A percentile compares a stretch with the other conserved stretches of the same genome.
These are phyloP conservation scores for Aspergillus unguis DNA, from an alignment of 2,329 filamentous ascomycete genomes.

Conservation along the genomic window DNA sequence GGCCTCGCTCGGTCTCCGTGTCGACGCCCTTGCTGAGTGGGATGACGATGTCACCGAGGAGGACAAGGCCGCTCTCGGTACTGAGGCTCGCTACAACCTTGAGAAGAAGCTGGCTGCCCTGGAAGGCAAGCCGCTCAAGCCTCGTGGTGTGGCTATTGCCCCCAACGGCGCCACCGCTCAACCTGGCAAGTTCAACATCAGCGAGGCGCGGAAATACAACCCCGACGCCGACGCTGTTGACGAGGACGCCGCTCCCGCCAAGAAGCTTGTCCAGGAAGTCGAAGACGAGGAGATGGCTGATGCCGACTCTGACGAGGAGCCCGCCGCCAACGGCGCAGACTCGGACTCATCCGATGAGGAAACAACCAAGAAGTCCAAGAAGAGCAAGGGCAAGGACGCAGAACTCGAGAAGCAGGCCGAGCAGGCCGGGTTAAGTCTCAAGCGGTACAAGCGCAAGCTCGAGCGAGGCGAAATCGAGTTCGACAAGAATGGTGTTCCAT, in stretches of 20 bases:
- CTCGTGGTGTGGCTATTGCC: constrained; percentile 70
- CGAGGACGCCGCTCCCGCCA: constrained; percentile 58
- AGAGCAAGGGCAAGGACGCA: constrained; percentile 44
- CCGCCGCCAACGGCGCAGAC: constrained; percentile 18
- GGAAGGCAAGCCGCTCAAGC: constrained; percentile 84
- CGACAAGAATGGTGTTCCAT: constrained; percentile 61
- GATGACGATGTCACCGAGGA: constrained; percentile 79
- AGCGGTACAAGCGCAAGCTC: constrained; percentile 75
- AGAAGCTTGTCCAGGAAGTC: constrained; percentile 48
- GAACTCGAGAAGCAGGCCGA: constrained; percentile 60
- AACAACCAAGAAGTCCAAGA: constrained; percentile 39
- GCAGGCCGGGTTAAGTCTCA: constrained; percentile 65
- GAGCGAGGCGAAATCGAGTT: constrained; percentile 72
- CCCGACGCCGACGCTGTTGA: constrained; percentile 82
- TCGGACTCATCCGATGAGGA: constrained; percentile 32
- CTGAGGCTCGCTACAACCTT: constrained; percentile 51
- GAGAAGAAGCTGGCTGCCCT: constrained; percentile 55
- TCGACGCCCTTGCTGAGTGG: constrained; percentile 83
- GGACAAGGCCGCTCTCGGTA: constrained; percentile 77
- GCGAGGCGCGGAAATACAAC: constrained; percentile 93
- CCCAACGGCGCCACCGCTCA: constrained; percentile 65
- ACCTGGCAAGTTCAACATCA: constrained; percentile 74
- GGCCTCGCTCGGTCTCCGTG: constrained; percentile 85
- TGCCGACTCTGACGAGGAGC: constrained; percentile 33
- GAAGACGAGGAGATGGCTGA: constrained; percentile 46